Conservation (phyloP, 495 filamentous ascomycete genomes). For the Aspergillus panamensis region DNA sequence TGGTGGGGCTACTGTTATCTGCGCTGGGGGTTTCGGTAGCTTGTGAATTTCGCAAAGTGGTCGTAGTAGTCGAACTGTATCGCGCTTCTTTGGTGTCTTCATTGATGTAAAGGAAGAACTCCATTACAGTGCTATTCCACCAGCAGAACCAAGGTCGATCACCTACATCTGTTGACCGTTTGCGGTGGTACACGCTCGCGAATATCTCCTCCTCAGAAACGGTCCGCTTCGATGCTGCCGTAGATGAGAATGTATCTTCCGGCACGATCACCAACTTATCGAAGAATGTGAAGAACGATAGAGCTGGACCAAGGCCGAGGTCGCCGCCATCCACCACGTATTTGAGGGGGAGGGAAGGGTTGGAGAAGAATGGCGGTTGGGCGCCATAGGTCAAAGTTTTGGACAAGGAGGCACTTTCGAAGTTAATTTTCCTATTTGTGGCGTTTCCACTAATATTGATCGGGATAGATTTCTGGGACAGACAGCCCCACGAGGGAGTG, state of each 20-base stretch:
- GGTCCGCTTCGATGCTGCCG: conserved; percentile 28
- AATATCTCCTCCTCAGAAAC: conserved; percentile 29
- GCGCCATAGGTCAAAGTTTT: conserved; percentile 63
- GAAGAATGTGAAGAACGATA: conserved; percentile 65
- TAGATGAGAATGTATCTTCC: conserved; percentile 45
- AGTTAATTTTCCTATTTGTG: conserved; percentile 27
- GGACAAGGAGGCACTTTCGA: conserved; percentile 28
- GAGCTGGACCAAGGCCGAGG: conserved; percentile 64
- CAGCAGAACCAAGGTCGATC: conserved; percentile 83
- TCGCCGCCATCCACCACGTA: conserved; percentile 66
- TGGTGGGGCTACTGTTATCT: neutral
- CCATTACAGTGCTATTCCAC: conserved; percentile 79
- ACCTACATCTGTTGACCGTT: conserved; percentile 50
- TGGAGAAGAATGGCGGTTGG: conserved; percentile 59
- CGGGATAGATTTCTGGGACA: conserved; percentile 36
- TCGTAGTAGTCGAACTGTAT: conserved; percentile 29
- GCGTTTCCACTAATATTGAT: conserved; percentile 32
- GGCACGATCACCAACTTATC: conserved; percentile 79
- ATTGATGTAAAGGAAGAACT: conserved; percentile 75
- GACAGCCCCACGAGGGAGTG: conserved; percentile 67
- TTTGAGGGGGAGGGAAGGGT: conserved; percentile 45
- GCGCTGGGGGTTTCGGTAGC: conserved; percentile 19
- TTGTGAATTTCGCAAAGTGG: conserved; percentile 19
- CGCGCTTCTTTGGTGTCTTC: conserved; percentile 46
- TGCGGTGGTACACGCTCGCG: conserved; percentile 30